Base-by-base conservation (phyloP, 2,329 filamentous ascomycete genomes). In the Diaporthe helianthi region DNA sequence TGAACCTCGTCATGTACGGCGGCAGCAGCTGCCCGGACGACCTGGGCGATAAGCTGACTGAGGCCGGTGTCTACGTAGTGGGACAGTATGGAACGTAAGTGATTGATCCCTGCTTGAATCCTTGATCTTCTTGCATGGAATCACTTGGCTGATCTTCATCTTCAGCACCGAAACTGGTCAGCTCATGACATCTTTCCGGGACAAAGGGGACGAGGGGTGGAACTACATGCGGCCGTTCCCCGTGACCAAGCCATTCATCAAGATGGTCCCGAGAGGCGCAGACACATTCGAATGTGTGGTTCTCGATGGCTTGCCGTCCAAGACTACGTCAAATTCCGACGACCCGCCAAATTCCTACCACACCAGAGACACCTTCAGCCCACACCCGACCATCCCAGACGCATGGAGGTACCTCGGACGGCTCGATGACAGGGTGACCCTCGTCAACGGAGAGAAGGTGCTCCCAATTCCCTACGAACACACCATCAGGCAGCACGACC, bases 161-260 rank as follows among this genome's bases (percentile, higher is more conserved):
- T 3, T 4, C 26, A 86, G 83, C 1, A 89, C 87, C 0, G 87
- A 89, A 74, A 86, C 82, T 6, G 86, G 86, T 5, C 82, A 86
- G 71, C 74, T 89, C 36, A 87, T 87, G 84, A 88, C 84, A 3
- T 87, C 85, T 0, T 81, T 83, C 69, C 78, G 86, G 22, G 81
- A 83, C 0, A 74, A 76, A 1, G 82, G 78, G 1, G 87, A 89
- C 73, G 81, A 81, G 31, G 82, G 80, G 13, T 90, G 87, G 87
- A 84, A 87, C 71, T 89, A 87, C 70, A 74, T 87, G 19, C 79
- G 84, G 2, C 79, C 81, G 0, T 75, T 81, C 1, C 76, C 80
- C 0, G 73, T 76, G 17, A 78, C 83, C 4, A 76, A 78, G 38
- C 78, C 80, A 1, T 86, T 79, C 69, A 75, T 87, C 8, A 77